Evolutionary conservation across 2,329 filamentous ascomycete genomes (phyloP), one percentile per base, ranked within the genome.

Genomic region (Talaromyces pinophilus): DNA sequence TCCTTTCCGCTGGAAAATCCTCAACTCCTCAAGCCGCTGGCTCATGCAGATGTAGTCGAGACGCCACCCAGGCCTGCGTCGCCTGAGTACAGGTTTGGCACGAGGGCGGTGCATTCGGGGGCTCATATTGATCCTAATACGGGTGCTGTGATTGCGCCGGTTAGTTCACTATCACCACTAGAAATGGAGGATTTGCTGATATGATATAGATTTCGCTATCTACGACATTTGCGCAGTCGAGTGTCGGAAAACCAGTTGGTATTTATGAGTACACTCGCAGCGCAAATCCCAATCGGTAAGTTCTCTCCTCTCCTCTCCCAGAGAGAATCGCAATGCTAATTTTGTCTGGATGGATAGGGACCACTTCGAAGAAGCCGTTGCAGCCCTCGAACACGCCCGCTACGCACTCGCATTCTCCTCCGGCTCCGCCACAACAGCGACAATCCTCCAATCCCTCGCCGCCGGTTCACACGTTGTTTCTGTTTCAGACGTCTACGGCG

Each of bases 401-500:
- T 91, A 96, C 78, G 95, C 95, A 55, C 88, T 99, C 64, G 94
- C 95, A 70, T 99, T 97, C 82, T 90, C 92, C 54, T 97, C 93
- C 30, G 95, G 95, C 73, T 96, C 92, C 71, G 94, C 95, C 52
- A 93, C 95, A 64, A 99, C 95, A 0, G 94, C 95, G 68, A 92
- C 87, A 72, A 92, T 99, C 75, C 87, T 99, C 67, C 95, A 98
- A 82, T 95, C 92, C 72, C 87, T 99, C 66, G 93, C 94, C 28
- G 86, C 91, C 13, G 93, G 93, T 69, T 95, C 92, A 59, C 95
- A 99, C 82, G 92, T 99, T 74, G 90, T 99, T 73, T 97, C 93
- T 68, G 92, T 99, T 59, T 96, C 93, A 55, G 95, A 99, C 79
- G 93, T 99, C 73, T 99, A 99, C 79, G 95, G 95, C 72, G 95